Base-by-base conservation (phyloP, 371 early-diverging fungal species). In the Rhizomucor miehei region DNA sequence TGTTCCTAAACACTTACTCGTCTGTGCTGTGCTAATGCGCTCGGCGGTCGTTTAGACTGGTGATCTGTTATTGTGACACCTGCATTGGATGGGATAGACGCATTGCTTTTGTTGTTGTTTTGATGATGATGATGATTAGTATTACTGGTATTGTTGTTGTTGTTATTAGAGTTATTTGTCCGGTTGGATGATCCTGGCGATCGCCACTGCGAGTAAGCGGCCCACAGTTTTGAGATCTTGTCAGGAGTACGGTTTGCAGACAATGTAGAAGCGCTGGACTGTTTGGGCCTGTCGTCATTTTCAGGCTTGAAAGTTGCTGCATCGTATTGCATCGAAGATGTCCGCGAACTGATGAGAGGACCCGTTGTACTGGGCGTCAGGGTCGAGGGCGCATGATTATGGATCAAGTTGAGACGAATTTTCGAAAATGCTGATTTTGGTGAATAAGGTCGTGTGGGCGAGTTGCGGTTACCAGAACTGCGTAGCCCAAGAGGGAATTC, bases 191-290 rank as follows among this genome's bases (percentile, higher is more conserved):
- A 41, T 17, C 47, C 25, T 1, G 47, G 48, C 9, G 47, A 55
- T 21, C 57, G 76, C 77, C 47, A 74, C 56, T 51, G 60, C 39
- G 57, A 60, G 65, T 51, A 75, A 51, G 60, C 64, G 55, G 60
- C 74, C 81, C 65, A 71, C 38, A 64, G 59, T 52, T 53, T 71
- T 45, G 55, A 67, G 36, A 65, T 66, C 55, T 62, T 74, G 50
- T 69, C 79, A 54, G 62, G 73, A 1, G 75, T 69, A 29, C 29
- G 29, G 8, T 29, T 29, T 12, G 69, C 51, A 6, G 77, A 74
- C 8, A 72, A 57, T 44, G 69, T 63, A n/a, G 73, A 51, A 23
- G 80, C 69, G 38, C 67, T 70, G n/a, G 60, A 44, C 17, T 62
- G 69, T 34, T 59, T 60, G 8, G 57, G 59, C 3, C 63, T 62